Percentiles rank a stretch among this genome's conserved stretches.
Conservation (phyloP, 2,329 filamentous ascomycete species). For the Cryphonectria parasitica region DNA sequence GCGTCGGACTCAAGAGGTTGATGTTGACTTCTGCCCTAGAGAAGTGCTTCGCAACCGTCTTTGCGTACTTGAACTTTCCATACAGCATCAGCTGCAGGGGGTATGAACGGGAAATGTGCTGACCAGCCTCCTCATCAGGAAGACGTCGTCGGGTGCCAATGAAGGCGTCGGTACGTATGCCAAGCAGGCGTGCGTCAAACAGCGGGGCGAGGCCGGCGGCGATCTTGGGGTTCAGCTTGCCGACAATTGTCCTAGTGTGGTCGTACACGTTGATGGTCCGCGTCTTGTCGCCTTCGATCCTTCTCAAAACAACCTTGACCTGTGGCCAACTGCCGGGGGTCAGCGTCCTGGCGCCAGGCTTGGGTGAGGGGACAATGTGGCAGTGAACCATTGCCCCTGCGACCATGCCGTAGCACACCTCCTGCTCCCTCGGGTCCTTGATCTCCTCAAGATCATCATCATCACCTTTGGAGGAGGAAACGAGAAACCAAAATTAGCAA, state of each 20-base stretch:
- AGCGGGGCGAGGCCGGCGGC: constrained; percentile 71
- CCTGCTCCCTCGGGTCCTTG: constrained; percentile 65
- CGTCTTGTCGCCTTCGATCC: constrained; percentile 57
- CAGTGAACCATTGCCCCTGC: constrained; percentile 70
- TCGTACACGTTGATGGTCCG: constrained; percentile 75
- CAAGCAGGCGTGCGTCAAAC: constrained; percentile 66
- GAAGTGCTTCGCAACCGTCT: constrained; percentile 37
- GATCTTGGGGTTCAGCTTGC: constrained; percentile 70
- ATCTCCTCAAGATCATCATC: constrained; percentile 64
- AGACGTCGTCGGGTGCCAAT: constrained; percentile 69
- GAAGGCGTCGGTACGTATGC: constrained; percentile 72
- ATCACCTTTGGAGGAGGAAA: constrained; percentile 35
- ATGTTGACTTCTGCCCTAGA: constrained; percentile 57
- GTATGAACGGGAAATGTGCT: constrained; percentile 63
- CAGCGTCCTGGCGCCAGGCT: constrained; percentile 62
- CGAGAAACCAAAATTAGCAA: constrained; percentile 33
- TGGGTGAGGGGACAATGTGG: constrained; percentile 69
- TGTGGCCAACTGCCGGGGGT: constrained; percentile 69
- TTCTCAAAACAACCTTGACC: constrained; percentile 72
- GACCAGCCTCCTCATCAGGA: constrained; percentile 66
- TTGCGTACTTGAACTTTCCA: constrained; percentile 69
- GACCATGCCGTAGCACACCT: constrained; percentile 82
- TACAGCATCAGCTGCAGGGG: constrained; percentile 77
- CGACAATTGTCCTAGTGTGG: constrained; percentile 71
- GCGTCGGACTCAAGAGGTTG: constrained; percentile 67